Base-by-base conservation (phyloP, 2,329 filamentous ascomycete genomes). In the Ascochyta fabae region DNA sequence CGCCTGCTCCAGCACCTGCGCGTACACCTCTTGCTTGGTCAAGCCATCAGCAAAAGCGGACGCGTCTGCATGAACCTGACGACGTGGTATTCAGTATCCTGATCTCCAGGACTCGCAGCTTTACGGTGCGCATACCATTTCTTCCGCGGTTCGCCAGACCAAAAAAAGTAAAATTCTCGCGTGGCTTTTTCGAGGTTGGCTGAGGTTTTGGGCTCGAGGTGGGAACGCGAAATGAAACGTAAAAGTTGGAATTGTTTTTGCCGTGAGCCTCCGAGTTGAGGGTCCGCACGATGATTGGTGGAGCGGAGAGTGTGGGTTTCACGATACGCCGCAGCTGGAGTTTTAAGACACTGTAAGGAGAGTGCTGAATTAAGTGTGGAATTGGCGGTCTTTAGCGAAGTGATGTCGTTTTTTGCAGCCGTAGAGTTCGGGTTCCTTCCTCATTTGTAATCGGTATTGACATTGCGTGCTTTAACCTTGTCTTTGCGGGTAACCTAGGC, bases 51-150 rank as follows among this genome's bases (percentile, higher is more conserved):
- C 81, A 75, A 94, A 94, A 67, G 86, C 91, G 48, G 89, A 90
- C 3, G 90, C 86, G 71, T 94, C 90, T 47, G 91, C 90, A 77
- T 94, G 91, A 54, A 91, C 88, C 88, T 66, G 41, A 33, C 48
- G 23, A 38, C 23, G 29, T 44, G 54, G 54, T 57, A 53, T 57
- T 57, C 54, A 57, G 54, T 48, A 57, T 57, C 54, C 54, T 42
- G 54, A 31, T 22, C 31, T 29, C 22, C 48, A 52, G 48, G 54
- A 57, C 54, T 57, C 54, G 54, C 54, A 57, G 48, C 54, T 57
- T 27, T 45, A 51, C 48, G 48, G 48, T 48, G 54, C 54, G 54
- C 54, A 57, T 57, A 57, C 54, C 54, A 57, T 56, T 27, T 44
- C 40, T 24, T n/a, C 10, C 7, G 16, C 41, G 31, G 53, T 44